Evolutionary conservation across 345 rosid genomes (phyloP).

Genomic region (Cardamine chenopodiifolia): DNA sequence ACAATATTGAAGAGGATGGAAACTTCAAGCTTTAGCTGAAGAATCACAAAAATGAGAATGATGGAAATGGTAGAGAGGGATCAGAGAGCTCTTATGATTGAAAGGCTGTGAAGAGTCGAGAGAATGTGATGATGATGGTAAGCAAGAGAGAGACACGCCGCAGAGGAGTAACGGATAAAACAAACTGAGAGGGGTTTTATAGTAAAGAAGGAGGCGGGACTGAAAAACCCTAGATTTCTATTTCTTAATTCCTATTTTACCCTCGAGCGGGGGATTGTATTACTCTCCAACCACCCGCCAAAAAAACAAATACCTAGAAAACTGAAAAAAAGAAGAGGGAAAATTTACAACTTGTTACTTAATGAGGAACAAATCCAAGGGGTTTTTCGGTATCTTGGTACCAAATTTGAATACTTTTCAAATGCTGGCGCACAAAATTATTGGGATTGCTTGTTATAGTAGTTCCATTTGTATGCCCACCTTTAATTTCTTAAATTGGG

Average conservation of each 20-base stretch:
- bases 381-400: constrained; percentile 27
- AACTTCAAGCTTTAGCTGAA: neutral
- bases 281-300: constrained; percentile 39
- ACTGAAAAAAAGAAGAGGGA: constrained; percentile 23
- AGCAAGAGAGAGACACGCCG: constrained; percentile 39
- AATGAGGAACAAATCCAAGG: neutral
- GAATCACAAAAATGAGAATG: neutral
- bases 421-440: constrained; percentile 18
- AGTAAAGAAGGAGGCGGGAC: constrained; percentile 38
- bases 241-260: neutral
- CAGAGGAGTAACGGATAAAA: constrained; percentile 41
- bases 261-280: constrained; percentile 37
- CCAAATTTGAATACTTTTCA: constrained; percentile 27
- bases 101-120: constrained; percentile 11
- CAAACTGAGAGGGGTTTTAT: constrained; percentile 39
- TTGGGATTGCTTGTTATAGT: neutral
- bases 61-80: neutral
- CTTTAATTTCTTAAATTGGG: constrained; percentile 3
- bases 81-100: neutral
- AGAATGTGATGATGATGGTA: constrained; percentile 1
- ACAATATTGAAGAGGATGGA: neutral
- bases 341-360: constrained; percentile 5
- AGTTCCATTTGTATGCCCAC: constrained; percentile 2
- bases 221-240: constrained; percentile 35
- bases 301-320: constrained; percentile 1